phyloP scores from a whole-genome alignment of 768 basidiomycete genomes.

The Boletus tomentosulus region DNA sequence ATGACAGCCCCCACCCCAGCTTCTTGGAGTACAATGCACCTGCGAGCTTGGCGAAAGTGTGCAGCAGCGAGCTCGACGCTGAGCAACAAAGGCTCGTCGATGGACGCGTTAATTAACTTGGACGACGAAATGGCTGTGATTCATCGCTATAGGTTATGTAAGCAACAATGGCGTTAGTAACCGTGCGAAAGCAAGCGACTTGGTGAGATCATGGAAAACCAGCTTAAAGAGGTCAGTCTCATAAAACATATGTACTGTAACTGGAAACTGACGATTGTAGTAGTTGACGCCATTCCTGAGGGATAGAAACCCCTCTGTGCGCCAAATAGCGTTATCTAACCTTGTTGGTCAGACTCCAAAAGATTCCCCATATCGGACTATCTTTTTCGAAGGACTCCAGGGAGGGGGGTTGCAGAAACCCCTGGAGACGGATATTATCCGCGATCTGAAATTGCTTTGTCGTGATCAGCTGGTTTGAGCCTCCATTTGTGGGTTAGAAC shows the following conservation, averaged over 20 bases:
- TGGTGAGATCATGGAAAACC: slow-evolving; percentile 30
- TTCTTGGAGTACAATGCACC: neutral
- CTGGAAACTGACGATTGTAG: slow-evolving; percentile 8
- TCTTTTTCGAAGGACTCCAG: slow-evolving; percentile 67
- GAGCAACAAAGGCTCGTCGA: slow-evolving; percentile 2
- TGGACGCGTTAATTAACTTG: slow-evolving; percentile 21
- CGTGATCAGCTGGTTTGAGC: slow-evolving; percentile 69
- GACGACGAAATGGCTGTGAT: neutral
- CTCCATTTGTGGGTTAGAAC: slow-evolving; percentile 30
- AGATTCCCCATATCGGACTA: slow-evolving; percentile 62
- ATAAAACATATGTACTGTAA: neutral
- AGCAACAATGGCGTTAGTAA: slow-evolving; percentile 7
- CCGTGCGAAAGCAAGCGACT: slow-evolving; percentile 17
- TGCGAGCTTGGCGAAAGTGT: too few species aligned
- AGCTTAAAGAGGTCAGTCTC: slow-evolving; percentile 37
- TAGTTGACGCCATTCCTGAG: slow-evolving; percentile 83
- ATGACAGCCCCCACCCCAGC: neutral
- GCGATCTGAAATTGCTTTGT: slow-evolving; percentile 83
- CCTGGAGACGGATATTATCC: slow-evolving; percentile 64
- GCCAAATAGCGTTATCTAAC: slow-evolving; percentile 82
- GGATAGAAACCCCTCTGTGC: slow-evolving; percentile 82
- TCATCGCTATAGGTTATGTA: slow-evolving; percentile 16
- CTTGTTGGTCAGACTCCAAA: slow-evolving; percentile 76
- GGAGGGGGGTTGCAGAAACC: slow-evolving; percentile 52
- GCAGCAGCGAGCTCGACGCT: neutral